A percentile compares a stretch with the other conserved stretches of the same genome.
Conservation (phyloP, 1,139 yeast species). For the Candida tetrigidarum region DNA sequence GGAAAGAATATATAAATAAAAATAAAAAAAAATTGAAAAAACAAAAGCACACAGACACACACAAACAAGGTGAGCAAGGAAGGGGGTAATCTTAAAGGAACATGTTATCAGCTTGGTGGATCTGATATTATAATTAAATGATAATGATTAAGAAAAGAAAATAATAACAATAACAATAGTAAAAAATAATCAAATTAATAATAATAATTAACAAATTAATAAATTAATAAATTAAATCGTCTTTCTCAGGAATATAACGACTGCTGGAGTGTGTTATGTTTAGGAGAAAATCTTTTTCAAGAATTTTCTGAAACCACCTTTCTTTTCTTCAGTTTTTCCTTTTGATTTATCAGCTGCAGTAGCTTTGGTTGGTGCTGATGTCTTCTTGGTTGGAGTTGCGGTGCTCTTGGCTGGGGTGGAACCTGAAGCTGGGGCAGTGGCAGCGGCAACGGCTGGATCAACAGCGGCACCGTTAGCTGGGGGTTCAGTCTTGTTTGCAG, state of each 20-base stretch:
- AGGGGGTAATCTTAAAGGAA: neutral
- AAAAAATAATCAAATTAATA: too few species aligned
- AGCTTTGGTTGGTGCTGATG: conserved; percentile 9
- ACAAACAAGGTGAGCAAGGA: neutral
- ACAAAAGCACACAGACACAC: too few species aligned
- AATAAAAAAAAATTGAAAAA: neutral
- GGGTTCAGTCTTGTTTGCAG: conserved; percentile 13
- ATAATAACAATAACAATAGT: neutral
- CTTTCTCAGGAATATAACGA: neutral
- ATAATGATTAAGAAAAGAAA: neutral
- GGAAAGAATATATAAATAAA: too few species aligned
- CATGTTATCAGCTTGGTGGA: neutral
- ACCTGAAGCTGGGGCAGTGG: too few species aligned
- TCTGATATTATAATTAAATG: neutral
- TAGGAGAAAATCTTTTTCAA: conserved; percentile 17
- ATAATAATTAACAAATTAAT: too few species aligned
- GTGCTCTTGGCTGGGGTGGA: neutral
- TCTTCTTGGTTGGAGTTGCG: conserved; percentile 1
- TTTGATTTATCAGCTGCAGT: conserved; percentile 5
- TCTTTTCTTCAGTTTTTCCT: conserved; percentile 19
- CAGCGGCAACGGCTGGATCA: conserved; percentile 6
- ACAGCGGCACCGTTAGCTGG: conserved; percentile 13
- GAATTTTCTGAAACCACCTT: conserved; percentile 20
- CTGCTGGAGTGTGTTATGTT: neutral
- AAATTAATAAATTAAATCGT: conserved; percentile 3